Percentiles rank a stretch among this genome's conserved stretches.
phyloP scores from a whole-genome alignment of 2,329 filamentous ascomycete genomes.

The Colletotrichum sp. region DNA sequence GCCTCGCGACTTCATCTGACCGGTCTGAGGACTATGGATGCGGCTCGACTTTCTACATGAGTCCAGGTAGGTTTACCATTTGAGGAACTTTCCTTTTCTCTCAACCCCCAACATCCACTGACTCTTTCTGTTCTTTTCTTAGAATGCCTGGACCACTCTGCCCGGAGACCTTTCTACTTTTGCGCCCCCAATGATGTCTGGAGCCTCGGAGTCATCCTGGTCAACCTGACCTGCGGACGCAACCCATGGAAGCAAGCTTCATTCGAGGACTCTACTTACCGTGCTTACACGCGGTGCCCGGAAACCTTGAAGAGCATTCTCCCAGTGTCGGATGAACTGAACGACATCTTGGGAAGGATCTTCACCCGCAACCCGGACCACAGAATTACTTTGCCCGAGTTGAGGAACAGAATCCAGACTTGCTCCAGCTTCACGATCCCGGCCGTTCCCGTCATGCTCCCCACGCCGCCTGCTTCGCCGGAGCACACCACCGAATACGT shows the following conservation, averaged over 20 bases:
- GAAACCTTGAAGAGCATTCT: constrained; percentile 93
- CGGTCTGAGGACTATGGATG: constrained; percentile 95
- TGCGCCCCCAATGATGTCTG: constrained; percentile 97
- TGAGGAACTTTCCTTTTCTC: constrained; percentile 26
- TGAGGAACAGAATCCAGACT: constrained; percentile 76
- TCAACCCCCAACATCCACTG: constrained; percentile 26
- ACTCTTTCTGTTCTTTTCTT: constrained; percentile 31
- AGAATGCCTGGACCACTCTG: constrained; percentile 89
- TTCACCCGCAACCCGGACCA: constrained; percentile 86
- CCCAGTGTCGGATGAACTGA: constrained; percentile 87
- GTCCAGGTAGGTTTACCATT: constrained; percentile 75
- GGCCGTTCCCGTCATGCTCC: constrained; percentile 36
- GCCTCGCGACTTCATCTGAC: constrained; percentile 84
- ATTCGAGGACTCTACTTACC: constrained; percentile 91
- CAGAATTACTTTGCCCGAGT: constrained; percentile 80
- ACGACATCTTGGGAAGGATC: constrained; percentile 83
- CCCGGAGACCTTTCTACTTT: constrained; percentile 79
- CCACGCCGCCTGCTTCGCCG: constrained; percentile 48
- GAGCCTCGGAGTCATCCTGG: constrained; percentile 96
- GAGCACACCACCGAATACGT: constrained; percentile 49
- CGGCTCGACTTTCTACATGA: constrained; percentile 99
- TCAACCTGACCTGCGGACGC: constrained; percentile 96
- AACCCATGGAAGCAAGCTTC: constrained; percentile 99
- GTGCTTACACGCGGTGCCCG: constrained; percentile 83
- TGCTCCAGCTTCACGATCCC: constrained; percentile 76